These are phyloP conservation scores for Giardia muris DNA, from an alignment of 208 protist species.

Conservation along the genomic window DNA sequence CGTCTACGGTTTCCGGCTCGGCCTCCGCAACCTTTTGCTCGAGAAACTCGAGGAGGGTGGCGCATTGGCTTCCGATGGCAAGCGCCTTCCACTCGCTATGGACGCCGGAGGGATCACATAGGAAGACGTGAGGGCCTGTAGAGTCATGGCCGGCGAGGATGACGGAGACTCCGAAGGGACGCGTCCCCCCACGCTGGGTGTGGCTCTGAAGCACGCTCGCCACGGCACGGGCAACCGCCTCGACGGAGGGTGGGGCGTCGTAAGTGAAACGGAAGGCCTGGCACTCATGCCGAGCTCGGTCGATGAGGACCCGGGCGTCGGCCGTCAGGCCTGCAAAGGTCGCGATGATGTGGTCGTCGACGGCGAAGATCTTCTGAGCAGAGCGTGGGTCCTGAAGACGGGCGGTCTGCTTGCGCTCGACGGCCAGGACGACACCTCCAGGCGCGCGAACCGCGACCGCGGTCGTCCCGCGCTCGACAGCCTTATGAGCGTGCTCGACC, in stretches of 20 bases:
- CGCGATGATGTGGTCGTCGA: constrained; percentile 34
- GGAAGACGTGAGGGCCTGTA: background rate
- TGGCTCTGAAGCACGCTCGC: background rate
- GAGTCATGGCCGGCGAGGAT: background rate
- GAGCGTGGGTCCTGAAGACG: constrained; percentile 37
- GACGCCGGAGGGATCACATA: constrained; percentile 5
- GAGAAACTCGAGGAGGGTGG: constrained; percentile 8
- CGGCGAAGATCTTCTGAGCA: constrained; percentile 26
- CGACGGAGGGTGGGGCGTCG: background rate
- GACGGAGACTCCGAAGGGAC: background rate
- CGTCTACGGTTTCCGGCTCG: background rate
- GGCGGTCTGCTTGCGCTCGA: constrained; percentile 34
- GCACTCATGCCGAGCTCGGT: background rate
- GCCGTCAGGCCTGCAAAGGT: constrained; percentile 38
- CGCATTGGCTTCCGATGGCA: constrained; percentile 13
- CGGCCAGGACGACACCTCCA: constrained; percentile 28
- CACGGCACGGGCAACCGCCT: background rate
- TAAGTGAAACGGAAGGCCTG: background rate
- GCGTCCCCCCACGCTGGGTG: background rate
- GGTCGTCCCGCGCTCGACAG: constrained; percentile 35
- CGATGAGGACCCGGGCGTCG: constrained; percentile 34
- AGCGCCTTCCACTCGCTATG: background rate
- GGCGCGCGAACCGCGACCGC: constrained; percentile 19
- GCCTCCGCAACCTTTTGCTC: background rate
- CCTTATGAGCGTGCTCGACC: constrained; percentile 40